Evolutionary conservation across 1,284 basidiomycete genomes (phyloP).

Genomic region (Ceratobasidium sp.): DNA sequence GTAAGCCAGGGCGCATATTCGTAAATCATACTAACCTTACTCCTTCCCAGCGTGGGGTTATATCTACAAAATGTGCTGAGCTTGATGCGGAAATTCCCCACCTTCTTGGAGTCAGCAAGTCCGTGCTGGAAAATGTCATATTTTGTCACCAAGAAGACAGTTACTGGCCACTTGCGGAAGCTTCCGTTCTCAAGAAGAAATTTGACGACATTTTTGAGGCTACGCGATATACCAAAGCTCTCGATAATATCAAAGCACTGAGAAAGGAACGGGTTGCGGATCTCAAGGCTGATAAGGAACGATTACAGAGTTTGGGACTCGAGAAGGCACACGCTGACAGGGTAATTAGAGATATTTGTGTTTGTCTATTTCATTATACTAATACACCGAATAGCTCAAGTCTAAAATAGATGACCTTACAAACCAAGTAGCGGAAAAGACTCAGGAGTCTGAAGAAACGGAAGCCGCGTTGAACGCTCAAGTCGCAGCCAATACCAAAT

Average conservation of each 20-base stretch:
- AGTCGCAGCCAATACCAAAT: constrained; percentile 76
- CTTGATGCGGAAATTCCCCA: constrained; percentile 94
- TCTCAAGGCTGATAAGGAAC: constrained; percentile 91
- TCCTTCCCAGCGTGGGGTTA: constrained; percentile 70
- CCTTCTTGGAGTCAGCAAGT: constrained; percentile 92
- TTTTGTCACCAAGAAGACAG: constrained; percentile 99
- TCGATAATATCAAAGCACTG: constrained; percentile 88
- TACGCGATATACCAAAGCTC: constrained; percentile 96
- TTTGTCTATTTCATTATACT: constrained; percentile 3
- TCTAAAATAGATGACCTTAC: constrained; percentile 69
- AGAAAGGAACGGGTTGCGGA: constrained; percentile 90
- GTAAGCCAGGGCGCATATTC: constrained; percentile 52
- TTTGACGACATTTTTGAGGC: constrained; percentile 99
- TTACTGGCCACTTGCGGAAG: constrained; percentile 96
- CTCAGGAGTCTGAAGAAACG: constrained; percentile 76
- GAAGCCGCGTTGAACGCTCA: constrained; percentile 69
- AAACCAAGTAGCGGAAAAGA: constrained; percentile 69
- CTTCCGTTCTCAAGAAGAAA: constrained; percentile 92
- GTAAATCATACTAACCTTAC: background rate
- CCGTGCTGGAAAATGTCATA: constrained; percentile 97
- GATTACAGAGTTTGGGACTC: constrained; percentile 75
- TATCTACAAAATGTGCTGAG: constrained; percentile 95
- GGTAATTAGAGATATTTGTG: constrained; percentile 46
- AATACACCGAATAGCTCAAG: constrained; percentile 58
- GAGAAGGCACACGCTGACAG: constrained; percentile 88